Evolutionary conservation across 805 yeast species (phyloP), one percentile per base, ranked within the genome.

Genomic region (Candida insectalens): DNA sequence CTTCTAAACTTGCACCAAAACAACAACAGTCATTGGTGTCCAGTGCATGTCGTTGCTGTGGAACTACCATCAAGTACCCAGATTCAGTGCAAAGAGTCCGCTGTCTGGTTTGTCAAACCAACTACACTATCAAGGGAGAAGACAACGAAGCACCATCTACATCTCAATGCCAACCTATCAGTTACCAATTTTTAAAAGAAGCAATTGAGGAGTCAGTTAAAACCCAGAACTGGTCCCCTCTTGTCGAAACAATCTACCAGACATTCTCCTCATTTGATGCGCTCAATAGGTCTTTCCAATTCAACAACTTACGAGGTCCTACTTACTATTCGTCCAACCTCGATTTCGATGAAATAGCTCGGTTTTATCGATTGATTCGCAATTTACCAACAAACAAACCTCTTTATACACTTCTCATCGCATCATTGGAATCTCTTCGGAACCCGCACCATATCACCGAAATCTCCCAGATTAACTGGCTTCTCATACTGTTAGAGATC

Each of bases 401-500:
- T 0, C 62, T 74, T 35, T 69, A 60, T 41, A 65, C 62, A 32
- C 62, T 85, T 23, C 50, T 84, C 14, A 44, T 60, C 4, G 71
- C 78, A 0, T 67, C 72, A 2, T 57, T 69, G 29, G 63, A 64
- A 5, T 57, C 77, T 3, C 53, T 84, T 16, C 72, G 68, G 37
- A 63, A 75, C 19, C 75, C 77, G 1, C 59, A 63, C 5, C 49
- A 48, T 1, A 40, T 62, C 27, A 50, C 61, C 6, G 56, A 62
- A 9, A 68, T 77, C 0, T 43, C 55, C 2, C 62, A 70, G 15
- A 51, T 76, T 19, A 51, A 61, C 29, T 82, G 84, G 79, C 44
- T 83, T 2, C 54, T 83, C 13, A 71, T 83, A 3, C 55, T 83
- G 9, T 53, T 80, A 33, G 88, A 82, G 38, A 71, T 78, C 20